Evolutionary conservation across 139 green algal species (phyloP).

Genomic region (Tetraselmis striata): DNA sequence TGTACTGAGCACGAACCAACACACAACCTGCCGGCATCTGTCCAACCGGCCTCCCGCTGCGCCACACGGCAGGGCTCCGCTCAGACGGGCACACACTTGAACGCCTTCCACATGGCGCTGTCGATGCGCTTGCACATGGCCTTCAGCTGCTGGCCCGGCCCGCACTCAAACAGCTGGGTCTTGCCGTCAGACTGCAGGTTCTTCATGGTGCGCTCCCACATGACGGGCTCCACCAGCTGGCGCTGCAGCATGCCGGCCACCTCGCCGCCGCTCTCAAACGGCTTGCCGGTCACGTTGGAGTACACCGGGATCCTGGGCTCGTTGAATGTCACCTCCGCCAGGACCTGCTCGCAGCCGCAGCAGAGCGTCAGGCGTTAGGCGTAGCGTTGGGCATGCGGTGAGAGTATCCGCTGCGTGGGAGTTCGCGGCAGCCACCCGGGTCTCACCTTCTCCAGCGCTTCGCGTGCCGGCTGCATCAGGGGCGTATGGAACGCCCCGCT

Average conservation of each 20-base stretch:
- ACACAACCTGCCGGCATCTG: too few species aligned
- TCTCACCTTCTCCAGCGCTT: conserved; percentile 55
- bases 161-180: conserved; percentile 74
- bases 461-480: conserved; percentile 71
- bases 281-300: conserved; percentile 80
- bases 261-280: conserved; percentile 42
- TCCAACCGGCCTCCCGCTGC: too few species aligned
- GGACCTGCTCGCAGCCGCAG: conserved; percentile 51
- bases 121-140: conserved; percentile 86
- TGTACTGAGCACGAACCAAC: too few species aligned
- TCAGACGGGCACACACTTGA: too few species aligned
- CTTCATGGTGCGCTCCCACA: conserved; percentile 31
- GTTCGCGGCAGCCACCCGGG: too few species aligned
- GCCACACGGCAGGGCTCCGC: too few species aligned
- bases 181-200: conserved; percentile 33
- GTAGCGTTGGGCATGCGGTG: too few species aligned
- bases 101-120: conserved; percentile 45
- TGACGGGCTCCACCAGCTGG: conserved; percentile 86
- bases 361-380: too few species aligned
- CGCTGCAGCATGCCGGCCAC: conserved; percentile 58
- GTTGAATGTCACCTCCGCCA: conserved; percentile 51
- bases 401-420: too few species aligned
- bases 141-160: conserved; percentile 88
- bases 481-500: conserved; percentile 87
- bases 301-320: conserved; percentile 71